Evolutionary conservation across 192 early-diverging fungal species (phyloP).

Genomic region (Diversispora epigaea): DNA sequence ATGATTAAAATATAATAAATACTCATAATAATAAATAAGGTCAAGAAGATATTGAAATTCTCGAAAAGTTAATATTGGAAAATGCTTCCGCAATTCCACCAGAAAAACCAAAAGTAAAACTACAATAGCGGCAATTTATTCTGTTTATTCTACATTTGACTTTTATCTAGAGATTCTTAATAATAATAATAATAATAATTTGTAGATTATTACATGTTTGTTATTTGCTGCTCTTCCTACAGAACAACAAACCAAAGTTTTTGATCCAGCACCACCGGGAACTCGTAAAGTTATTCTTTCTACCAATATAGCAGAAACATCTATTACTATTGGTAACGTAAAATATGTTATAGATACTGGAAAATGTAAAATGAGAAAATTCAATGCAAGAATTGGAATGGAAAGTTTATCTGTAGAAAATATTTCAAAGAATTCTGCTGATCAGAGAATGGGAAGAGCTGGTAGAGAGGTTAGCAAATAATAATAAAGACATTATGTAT

Average conservation of each 20-base stretch:
- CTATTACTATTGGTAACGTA: slow-evolving; percentile 93
- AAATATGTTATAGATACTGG: slow-evolving; percentile 94
- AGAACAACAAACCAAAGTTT: slow-evolving; percentile 84
- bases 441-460: slow-evolving; percentile 92
- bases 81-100: slow-evolving; percentile 63
- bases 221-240: slow-evolving; percentile 92
- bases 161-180: neutral
- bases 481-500: slow-evolving; percentile 2
- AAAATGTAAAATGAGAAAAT: slow-evolving; percentile 87
- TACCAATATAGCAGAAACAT: slow-evolving; percentile 98
- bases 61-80: slow-evolving; percentile 81
- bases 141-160: neutral
- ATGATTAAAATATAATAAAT: too few relatives aligned
- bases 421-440: slow-evolving; percentile 87
- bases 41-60: slow-evolving; percentile 92
- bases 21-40: slow-evolving; percentile 38
- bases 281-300: slow-evolving; percentile 91
- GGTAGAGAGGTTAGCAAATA: slow-evolving; percentile 74
- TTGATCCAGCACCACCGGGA: slow-evolving; percentile 80
- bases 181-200: neutral
- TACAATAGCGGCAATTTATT: neutral
- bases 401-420: slow-evolving; percentile 85
- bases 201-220: slow-evolving; percentile 75
- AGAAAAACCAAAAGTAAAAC: slow-evolving; percentile 29
- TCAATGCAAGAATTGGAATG: slow-evolving; percentile 85